phyloP scores from a whole-genome alignment of 1,284 basidiomycete genomes.

The Rhodotorula mucilaginosa region DNA sequence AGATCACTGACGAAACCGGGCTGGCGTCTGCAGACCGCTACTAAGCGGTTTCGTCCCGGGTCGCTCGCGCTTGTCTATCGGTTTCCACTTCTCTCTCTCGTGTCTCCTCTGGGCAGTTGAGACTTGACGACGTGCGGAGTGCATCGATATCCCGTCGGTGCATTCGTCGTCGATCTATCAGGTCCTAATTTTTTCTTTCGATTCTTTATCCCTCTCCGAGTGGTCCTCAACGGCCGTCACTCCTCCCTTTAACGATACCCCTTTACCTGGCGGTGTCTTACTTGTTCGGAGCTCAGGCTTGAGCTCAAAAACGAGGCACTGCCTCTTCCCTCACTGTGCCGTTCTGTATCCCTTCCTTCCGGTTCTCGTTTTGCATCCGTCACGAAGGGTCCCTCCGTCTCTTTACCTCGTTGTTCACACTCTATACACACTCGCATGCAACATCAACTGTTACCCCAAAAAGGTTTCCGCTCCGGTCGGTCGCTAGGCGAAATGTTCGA shows the following conservation, averaged over 20 bases:
- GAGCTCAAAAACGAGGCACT: background rate
- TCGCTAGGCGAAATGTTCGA: too few species aligned
- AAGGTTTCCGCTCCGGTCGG: too few species aligned
- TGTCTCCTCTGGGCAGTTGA: constrained; percentile 1
- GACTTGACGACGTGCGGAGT: background rate
- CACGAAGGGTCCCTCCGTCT: background rate
- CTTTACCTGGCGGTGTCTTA: background rate
- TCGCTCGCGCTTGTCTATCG: background rate
- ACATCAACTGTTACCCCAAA: constrained; percentile 14
- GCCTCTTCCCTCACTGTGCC: too few species aligned
- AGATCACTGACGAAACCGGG: background rate
- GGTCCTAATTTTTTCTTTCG: background rate
- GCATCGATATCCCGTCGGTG: background rate
- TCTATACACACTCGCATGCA: constrained; percentile 1
- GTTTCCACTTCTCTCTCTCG: background rate
- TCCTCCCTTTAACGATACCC: background rate
- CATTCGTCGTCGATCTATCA: background rate
- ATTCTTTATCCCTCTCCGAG: background rate
- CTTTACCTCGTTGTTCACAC: background rate
- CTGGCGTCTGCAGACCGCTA: constrained; percentile 55
- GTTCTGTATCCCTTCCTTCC: background rate
- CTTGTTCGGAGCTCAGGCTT: background rate
- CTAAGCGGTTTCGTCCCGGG: constrained; percentile 46
- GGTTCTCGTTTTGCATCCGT: background rate
- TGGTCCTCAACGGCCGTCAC: background rate